These are phyloP conservation scores for Circinella umbellata DNA, from an alignment of 371 early-diverging fungal genomes.

Conservation along the genomic window DNA sequence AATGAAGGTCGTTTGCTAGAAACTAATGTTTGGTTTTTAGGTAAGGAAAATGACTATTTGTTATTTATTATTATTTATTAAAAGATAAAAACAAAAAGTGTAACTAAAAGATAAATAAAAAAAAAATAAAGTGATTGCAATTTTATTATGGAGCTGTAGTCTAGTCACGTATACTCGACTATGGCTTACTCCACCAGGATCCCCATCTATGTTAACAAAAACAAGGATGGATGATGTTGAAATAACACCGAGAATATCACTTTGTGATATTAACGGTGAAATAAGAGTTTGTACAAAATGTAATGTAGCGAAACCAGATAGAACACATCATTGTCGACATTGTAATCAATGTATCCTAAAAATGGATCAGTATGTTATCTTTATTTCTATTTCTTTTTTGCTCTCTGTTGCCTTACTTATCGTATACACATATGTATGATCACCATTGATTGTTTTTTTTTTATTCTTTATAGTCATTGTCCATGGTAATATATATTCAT, in stretches of 20 bases:
- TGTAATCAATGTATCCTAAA: slow-evolving; percentile 12
- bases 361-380: slow-evolving; percentile 10
- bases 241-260: neutral
- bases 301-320: neutral
- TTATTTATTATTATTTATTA: neutral
- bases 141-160: neutral
- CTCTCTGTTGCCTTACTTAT: no score
- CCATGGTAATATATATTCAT: neutral
- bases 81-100: neutral
- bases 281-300: slow-evolving; percentile 1
- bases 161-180: neutral
- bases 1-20: neutral
- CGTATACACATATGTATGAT: neutral
- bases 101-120: neutral
- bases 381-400: neutral
- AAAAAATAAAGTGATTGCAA: neutral
- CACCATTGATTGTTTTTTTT: neutral
- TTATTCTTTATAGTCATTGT: neutral
- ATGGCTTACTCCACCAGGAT: neutral
- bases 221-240: neutral
- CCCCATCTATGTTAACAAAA: neutral
- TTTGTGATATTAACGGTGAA: slow-evolving; percentile 3
- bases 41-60: neutral
- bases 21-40: neutral
- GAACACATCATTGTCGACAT: slow-evolving; percentile 14